These are phyloP conservation scores for Colletotrichum godetiae DNA, from an alignment of 2,329 filamentous ascomycete genomes.

Conservation along the genomic window DNA sequence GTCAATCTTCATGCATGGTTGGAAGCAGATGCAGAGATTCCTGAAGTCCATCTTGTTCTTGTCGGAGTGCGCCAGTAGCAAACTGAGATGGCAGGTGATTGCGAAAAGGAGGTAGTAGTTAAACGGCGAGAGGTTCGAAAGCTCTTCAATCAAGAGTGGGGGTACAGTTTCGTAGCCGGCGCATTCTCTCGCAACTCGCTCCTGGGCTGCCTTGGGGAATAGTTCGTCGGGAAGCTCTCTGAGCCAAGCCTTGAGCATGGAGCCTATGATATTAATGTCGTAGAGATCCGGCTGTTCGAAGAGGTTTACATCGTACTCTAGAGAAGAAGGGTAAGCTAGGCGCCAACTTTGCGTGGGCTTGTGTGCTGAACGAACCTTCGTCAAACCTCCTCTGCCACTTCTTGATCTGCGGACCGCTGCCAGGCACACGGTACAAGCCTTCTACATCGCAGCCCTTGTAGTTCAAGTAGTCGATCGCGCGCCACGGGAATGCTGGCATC, in stretches of 20 bases:
- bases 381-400: constrained; percentile 95
- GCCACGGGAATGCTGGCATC: constrained; percentile 97
- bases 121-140: constrained; percentile 94
- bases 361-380: constrained; percentile 63
- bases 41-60: constrained; percentile 99
- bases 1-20: constrained; percentile 96
- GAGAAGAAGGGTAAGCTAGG: not conserved
- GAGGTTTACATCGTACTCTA: constrained; percentile 88
- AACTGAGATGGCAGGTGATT: constrained; percentile 94
- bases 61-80: constrained; percentile 89
- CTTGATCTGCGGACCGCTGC: constrained; percentile 89
- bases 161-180: constrained; percentile 83
- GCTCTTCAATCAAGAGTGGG: constrained; percentile 87
- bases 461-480: constrained; percentile 96
- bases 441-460: constrained; percentile 95
- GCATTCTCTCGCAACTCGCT: constrained; percentile 83
- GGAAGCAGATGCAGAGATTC: constrained; percentile 96
- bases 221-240: constrained; percentile 94
- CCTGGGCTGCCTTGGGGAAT: constrained; percentile 86
- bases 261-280: constrained; percentile 96
- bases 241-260: constrained; percentile 96
- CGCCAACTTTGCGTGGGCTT: constrained; percentile 41
- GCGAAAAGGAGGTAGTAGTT: constrained; percentile 98
- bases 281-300: constrained; percentile 90
- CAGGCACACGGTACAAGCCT: constrained; percentile 91